phyloP scores from a whole-genome alignment of 176 grass and related monocot species.

The Phyllostachys edulis region DNA sequence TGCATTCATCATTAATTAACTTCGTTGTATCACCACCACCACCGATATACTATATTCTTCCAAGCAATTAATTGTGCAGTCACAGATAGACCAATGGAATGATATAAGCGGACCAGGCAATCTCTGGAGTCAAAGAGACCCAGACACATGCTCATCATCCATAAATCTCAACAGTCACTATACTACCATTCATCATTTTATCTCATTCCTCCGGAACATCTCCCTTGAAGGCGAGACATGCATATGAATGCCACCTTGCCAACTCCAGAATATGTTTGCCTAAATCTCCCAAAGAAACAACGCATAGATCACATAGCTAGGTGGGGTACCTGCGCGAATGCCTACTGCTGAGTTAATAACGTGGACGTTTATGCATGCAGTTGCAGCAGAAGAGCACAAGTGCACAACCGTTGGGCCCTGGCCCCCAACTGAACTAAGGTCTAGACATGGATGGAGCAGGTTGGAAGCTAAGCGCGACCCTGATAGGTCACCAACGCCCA shows the following conservation, averaged over 20 bases:
- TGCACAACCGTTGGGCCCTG: conserved; percentile 4
- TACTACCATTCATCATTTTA: neutral
- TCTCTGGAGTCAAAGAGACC: neutral
- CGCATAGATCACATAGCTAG: neutral
- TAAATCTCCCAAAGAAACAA: neutral
- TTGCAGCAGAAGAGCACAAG: neutral
- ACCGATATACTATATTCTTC: neutral
- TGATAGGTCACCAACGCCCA: conserved; percentile 45
- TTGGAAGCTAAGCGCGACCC: conserved; percentile 38
- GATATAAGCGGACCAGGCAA: neutral
- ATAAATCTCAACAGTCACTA: neutral
- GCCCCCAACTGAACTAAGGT: neutral
- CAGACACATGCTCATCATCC: neutral
- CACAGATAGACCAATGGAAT: neutral
- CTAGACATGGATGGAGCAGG: neutral
- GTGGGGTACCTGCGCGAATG: neutral
- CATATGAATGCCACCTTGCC: neutral
- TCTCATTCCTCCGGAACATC: neutral
- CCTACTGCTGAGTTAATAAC: neutral
- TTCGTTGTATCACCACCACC: neutral
- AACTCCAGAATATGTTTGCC: neutral
- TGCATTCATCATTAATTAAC: conserved; percentile 1
- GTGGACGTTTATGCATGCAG: neutral
- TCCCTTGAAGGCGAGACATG: neutral
- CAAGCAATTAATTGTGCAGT: neutral